These are phyloP conservation scores for Aspergillus tubingensis DNA, from an alignment of 2,329 filamentous ascomycete species.

Conservation along the genomic window DNA sequence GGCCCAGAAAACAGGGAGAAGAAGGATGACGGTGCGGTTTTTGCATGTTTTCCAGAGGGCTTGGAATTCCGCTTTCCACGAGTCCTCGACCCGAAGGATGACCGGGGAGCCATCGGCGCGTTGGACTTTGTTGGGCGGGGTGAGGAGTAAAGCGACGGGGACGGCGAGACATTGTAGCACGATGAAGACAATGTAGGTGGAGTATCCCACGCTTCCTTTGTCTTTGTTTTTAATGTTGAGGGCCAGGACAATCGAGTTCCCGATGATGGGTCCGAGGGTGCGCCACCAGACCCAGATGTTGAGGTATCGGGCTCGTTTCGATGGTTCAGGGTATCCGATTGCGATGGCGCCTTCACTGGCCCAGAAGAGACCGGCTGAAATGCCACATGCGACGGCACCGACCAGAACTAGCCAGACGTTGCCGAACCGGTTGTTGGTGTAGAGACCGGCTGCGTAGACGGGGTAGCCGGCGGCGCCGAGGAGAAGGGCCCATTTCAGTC, in stretches of 20 bases:
- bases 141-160: slow-evolving; percentile 44
- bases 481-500: slow-evolving; percentile 48
- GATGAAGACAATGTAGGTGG: slow-evolving; percentile 49
- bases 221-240: slow-evolving; percentile 37
- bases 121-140: slow-evolving; percentile 46
- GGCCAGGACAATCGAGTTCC: slow-evolving; percentile 50
- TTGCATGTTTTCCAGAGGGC: slow-evolving; percentile 35
- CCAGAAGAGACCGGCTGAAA: slow-evolving; percentile 56
- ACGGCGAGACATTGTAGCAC: slow-evolving; percentile 41
- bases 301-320: slow-evolving; percentile 51
- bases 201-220: slow-evolving; percentile 9
- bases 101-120: slow-evolving; percentile 45
- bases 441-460: slow-evolving; percentile 49
- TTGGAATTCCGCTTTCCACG: slow-evolving; percentile 43
- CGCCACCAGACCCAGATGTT: slow-evolving; percentile 55
- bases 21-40: slow-evolving; percentile 31
- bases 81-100: slow-evolving; percentile 39
- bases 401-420: slow-evolving; percentile 56
- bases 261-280: slow-evolving; percentile 52
- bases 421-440: slow-evolving; percentile 46
- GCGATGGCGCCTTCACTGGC: slow-evolving; percentile 54
- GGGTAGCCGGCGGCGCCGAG: slow-evolving; percentile 51
- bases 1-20: slow-evolving; percentile 49
- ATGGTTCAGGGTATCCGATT: slow-evolving; percentile 51
- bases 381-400: slow-evolving; percentile 51